phyloP scores from a whole-genome alignment of 1,284 basidiomycete species.

The Sanghuangporus weigelae region DNA sequence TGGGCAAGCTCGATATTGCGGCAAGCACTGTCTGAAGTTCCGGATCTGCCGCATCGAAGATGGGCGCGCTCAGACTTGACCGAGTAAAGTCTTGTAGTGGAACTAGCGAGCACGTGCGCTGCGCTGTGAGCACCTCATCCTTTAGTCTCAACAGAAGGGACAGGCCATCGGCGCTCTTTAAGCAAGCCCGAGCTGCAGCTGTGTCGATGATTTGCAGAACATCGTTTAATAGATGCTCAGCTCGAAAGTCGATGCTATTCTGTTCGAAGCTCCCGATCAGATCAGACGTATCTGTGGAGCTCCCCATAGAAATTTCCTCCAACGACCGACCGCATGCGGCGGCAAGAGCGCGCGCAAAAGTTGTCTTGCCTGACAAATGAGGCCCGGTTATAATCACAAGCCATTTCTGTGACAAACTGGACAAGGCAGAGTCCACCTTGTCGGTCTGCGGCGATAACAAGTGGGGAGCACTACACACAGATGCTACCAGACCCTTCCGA shows the following conservation, averaged over 20 bases:
- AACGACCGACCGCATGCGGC: conserved; percentile 64
- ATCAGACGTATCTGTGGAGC: conserved; percentile 90
- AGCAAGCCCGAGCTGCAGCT: conserved; percentile 21
- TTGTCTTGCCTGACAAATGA: conserved; percentile 77
- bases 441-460: conserved; percentile 64
- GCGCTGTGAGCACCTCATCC: not conserved
- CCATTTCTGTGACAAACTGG: conserved; percentile 79
- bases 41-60: too few relatives aligned
- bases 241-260: conserved; percentile 47
- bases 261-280: conserved; percentile 97
- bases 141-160: not conserved
- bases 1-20: not conserved
- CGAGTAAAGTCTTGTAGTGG: not conserved
- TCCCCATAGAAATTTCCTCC: conserved; percentile 77
- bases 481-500: conserved; percentile 41
- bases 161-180: not conserved
- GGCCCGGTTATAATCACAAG: conserved; percentile 84
- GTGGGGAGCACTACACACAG: conserved; percentile 35
- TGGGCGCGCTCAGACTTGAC: not conserved
- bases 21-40: not conserved
- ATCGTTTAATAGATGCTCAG: conserved; percentile 35
- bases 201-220: conserved; percentile 35
- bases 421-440: conserved; percentile 71
- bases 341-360: conserved; percentile 70
- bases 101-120: not conserved